These are phyloP conservation scores for Leonotis leonurus DNA, from an alignment of 257 asterid species.

Conservation along the genomic window DNA sequence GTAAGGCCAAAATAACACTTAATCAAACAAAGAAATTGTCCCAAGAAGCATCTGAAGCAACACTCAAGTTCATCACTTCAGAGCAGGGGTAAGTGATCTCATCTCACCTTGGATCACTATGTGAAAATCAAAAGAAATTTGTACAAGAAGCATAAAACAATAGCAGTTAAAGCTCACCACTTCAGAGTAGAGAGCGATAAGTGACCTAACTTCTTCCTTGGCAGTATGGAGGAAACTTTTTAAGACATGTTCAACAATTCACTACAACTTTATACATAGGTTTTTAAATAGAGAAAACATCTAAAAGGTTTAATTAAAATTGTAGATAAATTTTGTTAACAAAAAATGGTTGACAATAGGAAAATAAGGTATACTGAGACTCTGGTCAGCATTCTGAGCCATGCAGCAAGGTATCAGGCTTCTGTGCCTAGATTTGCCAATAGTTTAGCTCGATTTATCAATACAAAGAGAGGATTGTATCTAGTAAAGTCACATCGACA, in stretches of 20 bases:
- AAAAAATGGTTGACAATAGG: too few species aligned
- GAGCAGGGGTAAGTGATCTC: slow-evolving; percentile 62
- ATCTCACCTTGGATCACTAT: slow-evolving; percentile 25
- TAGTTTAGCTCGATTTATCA: too few species aligned
- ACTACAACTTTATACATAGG: not conserved
- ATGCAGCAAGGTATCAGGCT: too few species aligned
- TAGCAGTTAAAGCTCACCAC: slow-evolving; percentile 58
- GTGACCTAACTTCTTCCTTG: slow-evolving; percentile 94
- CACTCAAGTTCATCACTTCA: slow-evolving; percentile 52
- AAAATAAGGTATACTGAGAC: too few species aligned
- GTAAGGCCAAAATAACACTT: not conserved
- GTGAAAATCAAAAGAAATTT: not conserved
- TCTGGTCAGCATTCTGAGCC: too few species aligned
- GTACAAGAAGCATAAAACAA: not conserved
- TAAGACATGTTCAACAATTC: slow-evolving; percentile 50
- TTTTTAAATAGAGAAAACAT: not conserved
- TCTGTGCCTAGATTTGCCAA: too few species aligned
- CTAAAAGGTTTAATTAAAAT: not conserved
- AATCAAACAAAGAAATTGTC: not conserved
- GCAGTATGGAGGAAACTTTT: slow-evolving; percentile 80
- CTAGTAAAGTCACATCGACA: slow-evolving; percentile 54
- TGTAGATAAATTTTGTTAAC: too few species aligned
- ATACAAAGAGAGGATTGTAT: too few species aligned
- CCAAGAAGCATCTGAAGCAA: slow-evolving; percentile 5
- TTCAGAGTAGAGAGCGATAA: slow-evolving; percentile 80